These are phyloP conservation scores for Thelephora ganbajun DNA, from an alignment of 768 basidiomycete species.

Conservation along the genomic window DNA sequence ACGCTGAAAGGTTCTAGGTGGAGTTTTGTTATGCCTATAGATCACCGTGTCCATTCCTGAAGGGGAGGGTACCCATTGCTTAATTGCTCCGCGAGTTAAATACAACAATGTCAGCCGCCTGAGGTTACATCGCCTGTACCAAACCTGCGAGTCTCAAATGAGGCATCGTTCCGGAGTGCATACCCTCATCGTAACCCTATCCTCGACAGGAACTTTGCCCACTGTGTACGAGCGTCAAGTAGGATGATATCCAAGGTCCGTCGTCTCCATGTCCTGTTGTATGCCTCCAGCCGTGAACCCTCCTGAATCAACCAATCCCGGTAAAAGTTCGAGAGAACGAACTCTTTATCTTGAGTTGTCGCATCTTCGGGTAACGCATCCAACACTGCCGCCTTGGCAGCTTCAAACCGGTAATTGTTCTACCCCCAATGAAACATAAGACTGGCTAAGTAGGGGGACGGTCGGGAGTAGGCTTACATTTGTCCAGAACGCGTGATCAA, in stretches of 20 bases:
- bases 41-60: no score
- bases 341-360: conserved; percentile 42
- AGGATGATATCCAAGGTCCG: conserved; percentile 43
- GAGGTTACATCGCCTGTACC: not conserved
- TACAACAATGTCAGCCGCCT: no score
- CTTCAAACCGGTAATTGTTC: conserved; percentile 74
- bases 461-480: conserved; percentile 36
- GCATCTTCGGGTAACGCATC: conserved; percentile 37
- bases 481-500: conserved; percentile 71
- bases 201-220: conserved; percentile 18
- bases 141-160: not conserved
- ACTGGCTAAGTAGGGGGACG: not conserved
- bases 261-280: conserved; percentile 53
- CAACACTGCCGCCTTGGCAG: conserved; percentile 47
- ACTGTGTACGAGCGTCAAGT: conserved; percentile 44
- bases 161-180: not conserved
- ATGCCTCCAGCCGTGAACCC: conserved; percentile 36
- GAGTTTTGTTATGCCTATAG: no score
- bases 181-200: conserved; percentile 13
- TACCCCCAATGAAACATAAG: conserved; percentile 15
- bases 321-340: conserved; percentile 64
- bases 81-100: no score
- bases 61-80: no score
- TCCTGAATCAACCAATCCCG: conserved; percentile 65
- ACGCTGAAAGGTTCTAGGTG: conserved; percentile 13